phyloP scores from a whole-genome alignment of 176 grass and related monocot species.

The Poa pratensis region DNA sequence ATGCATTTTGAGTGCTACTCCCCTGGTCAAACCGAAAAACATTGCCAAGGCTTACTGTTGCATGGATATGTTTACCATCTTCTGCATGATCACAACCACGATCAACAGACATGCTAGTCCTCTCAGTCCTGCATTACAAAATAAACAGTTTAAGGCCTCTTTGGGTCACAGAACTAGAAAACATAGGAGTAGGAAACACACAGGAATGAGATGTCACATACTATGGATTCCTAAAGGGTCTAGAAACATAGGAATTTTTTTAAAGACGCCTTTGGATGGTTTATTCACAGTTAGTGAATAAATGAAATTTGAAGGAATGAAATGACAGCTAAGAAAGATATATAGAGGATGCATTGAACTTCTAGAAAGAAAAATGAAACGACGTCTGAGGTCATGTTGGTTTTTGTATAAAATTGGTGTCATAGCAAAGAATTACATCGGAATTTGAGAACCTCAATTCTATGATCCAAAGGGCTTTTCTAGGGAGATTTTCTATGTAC shows the following conservation, averaged over 20 bases:
- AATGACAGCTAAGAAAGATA: background rate
- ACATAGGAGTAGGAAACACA: background rate
- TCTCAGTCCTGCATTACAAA: slow-evolving; percentile 37
- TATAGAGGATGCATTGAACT: background rate
- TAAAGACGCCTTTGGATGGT: background rate
- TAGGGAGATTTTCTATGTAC: background rate
- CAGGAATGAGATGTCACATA: background rate
- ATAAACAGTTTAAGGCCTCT: slow-evolving; percentile 21
- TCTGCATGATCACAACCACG: background rate
- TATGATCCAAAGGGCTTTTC: slow-evolving; percentile 1
- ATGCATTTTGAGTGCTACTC: slow-evolving; percentile 23
- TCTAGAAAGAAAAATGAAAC: background rate
- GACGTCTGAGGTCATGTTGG: background rate
- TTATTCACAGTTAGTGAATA: background rate
- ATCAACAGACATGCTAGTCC: slow-evolving; percentile 17
- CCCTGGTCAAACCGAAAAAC: slow-evolving; percentile 17
- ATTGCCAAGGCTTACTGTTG: slow-evolving; percentile 18
- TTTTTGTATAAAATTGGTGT: background rate
- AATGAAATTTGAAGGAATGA: background rate
- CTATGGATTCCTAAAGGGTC: background rate
- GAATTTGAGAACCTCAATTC: background rate
- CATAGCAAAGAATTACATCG: background rate
- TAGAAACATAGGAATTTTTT: background rate
- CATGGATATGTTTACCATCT: slow-evolving; percentile 11
- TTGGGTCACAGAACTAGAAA: background rate